These are phyloP conservation scores for Fragaria vesca DNA, from an alignment of 306 rosid species.

Conservation along the genomic window DNA sequence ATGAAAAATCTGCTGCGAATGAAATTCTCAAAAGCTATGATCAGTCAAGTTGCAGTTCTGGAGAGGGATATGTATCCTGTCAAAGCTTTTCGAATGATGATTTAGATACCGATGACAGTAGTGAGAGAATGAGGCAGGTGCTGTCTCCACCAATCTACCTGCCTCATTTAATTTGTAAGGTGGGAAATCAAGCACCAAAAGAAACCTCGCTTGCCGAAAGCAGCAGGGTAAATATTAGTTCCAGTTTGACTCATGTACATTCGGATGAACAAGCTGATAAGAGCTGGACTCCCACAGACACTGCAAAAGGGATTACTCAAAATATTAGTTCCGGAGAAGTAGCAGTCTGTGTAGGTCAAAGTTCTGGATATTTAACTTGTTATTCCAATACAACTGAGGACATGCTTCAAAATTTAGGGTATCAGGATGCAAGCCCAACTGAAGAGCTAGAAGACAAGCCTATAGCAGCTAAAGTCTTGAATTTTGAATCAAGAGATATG, in stretches of 20 bases:
- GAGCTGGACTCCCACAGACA: slow-evolving; percentile 26
- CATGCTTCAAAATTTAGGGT: slow-evolving; percentile 20
- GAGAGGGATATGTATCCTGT: slow-evolving; percentile 28
- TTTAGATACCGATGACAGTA: slow-evolving; percentile 30
- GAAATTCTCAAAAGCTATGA: slow-evolving; percentile 26
- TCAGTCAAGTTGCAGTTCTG: slow-evolving; percentile 27
- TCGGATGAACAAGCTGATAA: slow-evolving; percentile 36
- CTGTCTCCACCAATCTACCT: slow-evolving; percentile 29
- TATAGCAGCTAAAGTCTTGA: slow-evolving; percentile 28
- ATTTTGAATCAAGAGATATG: slow-evolving; percentile 26
- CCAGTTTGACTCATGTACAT: slow-evolving; percentile 37
- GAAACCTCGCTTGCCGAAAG: slow-evolving; percentile 41
- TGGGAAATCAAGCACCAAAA: slow-evolving; percentile 36
- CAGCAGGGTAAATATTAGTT: slow-evolving; percentile 35
- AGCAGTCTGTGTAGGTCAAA: slow-evolving; percentile 17
- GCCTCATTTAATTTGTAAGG: slow-evolving; percentile 42
- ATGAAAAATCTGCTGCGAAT: slow-evolving; percentile 34
- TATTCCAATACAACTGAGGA: slow-evolving; percentile 23
- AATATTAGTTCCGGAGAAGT: slow-evolving; percentile 29
- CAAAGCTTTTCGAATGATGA: slow-evolving; percentile 30
- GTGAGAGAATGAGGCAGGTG: slow-evolving; percentile 35
- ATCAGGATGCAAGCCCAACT: slow-evolving; percentile 12
- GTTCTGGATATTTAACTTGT: slow-evolving; percentile 15
- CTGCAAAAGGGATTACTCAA: slow-evolving; percentile 26
- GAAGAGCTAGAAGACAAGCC: slow-evolving; percentile 25